Evolutionary conservation across 1,284 basidiomycete species (phyloP).

Genomic region (Ustilago hordei): DNA sequence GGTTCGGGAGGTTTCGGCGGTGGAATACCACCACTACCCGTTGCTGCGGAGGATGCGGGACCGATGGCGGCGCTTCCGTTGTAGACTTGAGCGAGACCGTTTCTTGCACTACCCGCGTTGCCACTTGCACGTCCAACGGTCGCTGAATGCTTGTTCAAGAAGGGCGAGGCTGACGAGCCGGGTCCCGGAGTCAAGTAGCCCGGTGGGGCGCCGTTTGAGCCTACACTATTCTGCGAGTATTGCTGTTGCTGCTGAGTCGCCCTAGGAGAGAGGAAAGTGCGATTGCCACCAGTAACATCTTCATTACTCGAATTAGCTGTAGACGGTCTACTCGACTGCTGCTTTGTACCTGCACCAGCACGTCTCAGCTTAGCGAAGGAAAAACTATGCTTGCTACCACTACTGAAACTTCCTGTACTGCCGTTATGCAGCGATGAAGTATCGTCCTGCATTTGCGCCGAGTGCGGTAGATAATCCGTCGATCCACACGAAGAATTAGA

Average conservation of each 20-base stretch:
- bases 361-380: constrained; percentile 34
- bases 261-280: constrained; percentile 20
- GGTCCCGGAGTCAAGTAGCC: constrained; percentile 36
- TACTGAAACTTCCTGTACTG: constrained; percentile 30
- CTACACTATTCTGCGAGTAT: constrained; percentile 1
- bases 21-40: constrained; percentile 7
- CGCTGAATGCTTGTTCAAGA: constrained; percentile 52
- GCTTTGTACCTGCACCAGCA: constrained; percentile 13
- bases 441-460: constrained; percentile 15
- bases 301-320: constrained; percentile 37
- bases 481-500: constrained; percentile 24
- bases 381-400: constrained; percentile 36
- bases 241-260: constrained; percentile 9
- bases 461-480: constrained; percentile 29
- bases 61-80: constrained; percentile 23
- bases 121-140: constrained; percentile 39
- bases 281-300: constrained; percentile 16
- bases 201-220: constrained; percentile 10
- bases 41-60: constrained; percentile 15
- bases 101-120: constrained; percentile 16
- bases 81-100: constrained; percentile 34
- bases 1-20: constrained; percentile 44
- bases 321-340: constrained; percentile 19
- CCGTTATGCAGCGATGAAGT: constrained; percentile 26
- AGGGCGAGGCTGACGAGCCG: constrained; percentile 41